Conservation (phyloP, 345 rosid species). For the Hibiscus trionum region DNA sequence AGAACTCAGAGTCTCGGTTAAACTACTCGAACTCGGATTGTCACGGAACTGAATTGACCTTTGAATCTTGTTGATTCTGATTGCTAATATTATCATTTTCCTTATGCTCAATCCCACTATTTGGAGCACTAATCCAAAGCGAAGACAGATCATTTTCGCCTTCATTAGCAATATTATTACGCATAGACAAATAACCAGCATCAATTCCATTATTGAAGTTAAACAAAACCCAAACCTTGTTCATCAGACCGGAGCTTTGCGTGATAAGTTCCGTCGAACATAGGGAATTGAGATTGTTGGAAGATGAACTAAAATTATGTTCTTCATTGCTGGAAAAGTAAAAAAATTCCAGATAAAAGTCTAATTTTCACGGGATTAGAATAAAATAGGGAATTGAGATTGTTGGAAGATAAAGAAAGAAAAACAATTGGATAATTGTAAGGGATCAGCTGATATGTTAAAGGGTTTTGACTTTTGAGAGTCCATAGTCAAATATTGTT, state of each 20-base stretch:
- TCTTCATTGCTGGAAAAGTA: no score
- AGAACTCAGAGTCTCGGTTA: constrained; percentile 33
- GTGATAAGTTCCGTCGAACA: constrained; percentile 65
- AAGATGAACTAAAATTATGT: no score
- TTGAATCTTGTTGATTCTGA: constrained; percentile 19
- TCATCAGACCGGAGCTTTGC: constrained; percentile 68
- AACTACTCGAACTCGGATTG: constrained; percentile 40
- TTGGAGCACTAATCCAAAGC: constrained; percentile 69
- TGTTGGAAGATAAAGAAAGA: no score
- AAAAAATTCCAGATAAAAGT: no score
- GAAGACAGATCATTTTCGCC: constrained; percentile 76
- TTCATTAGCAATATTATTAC: constrained; percentile 43
- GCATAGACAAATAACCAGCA: constrained; percentile 45
- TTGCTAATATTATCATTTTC: constrained; percentile 19
- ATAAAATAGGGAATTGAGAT: no score
- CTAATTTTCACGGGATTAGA: no score
- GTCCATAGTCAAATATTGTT: no score
- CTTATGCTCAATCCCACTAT: constrained; percentile 34
- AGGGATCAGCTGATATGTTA: no score
- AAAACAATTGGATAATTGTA: no score
- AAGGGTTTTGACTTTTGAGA: no score
- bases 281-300: no score
- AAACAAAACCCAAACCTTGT: constrained; percentile 58
- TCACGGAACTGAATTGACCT: constrained; percentile 36
- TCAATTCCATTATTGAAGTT: constrained; percentile 46